These are phyloP conservation scores for Halophytophthora polymorphica DNA, from an alignment of 352 stramenopile genomes.

Conservation along the genomic window DNA sequence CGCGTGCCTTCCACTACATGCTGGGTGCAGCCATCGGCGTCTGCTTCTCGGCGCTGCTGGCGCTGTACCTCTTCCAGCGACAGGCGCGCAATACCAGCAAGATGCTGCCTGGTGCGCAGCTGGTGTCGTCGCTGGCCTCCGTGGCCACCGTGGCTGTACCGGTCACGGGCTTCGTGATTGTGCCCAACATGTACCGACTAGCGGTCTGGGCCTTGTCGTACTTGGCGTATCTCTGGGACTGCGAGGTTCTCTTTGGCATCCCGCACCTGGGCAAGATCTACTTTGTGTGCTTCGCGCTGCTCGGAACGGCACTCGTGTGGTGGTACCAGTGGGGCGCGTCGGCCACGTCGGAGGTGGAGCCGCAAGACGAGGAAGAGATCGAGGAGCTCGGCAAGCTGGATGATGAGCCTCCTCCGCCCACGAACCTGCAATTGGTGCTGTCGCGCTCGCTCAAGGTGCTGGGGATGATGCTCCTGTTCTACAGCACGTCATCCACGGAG, in stretches of 20 bases:
- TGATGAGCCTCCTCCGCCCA: slow-evolving; percentile 50
- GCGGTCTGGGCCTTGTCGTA: slow-evolving; percentile 59
- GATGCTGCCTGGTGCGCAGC: slow-evolving; percentile 64
- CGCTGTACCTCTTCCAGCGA: slow-evolving; percentile 77
- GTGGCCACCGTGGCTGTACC: slow-evolving; percentile 70
- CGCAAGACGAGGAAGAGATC: slow-evolving; percentile 60
- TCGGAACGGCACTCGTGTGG: slow-evolving; percentile 75
- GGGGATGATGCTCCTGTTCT: slow-evolving; percentile 68
- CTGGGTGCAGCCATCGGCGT: slow-evolving; percentile 65
- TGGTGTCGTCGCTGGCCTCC: slow-evolving; percentile 67
- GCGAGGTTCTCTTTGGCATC: slow-evolving; percentile 67
- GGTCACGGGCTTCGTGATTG: slow-evolving; percentile 72
- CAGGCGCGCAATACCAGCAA: slow-evolving; percentile 68
- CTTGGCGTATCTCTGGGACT: slow-evolving; percentile 60
- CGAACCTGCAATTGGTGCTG: slow-evolving; percentile 64
- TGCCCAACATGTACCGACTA: slow-evolving; percentile 70
- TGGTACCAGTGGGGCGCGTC: slow-evolving; percentile 84
- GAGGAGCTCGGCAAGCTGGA: slow-evolving; percentile 70
- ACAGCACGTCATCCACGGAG: slow-evolving; percentile 81
- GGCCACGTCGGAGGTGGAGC: slow-evolving; percentile 34
- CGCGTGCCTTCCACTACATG: slow-evolving; percentile 77
- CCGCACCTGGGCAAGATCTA: slow-evolving; percentile 86
- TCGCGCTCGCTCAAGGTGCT: slow-evolving; percentile 53
- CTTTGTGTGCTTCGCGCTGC: slow-evolving; percentile 72
- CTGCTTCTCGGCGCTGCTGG: slow-evolving; percentile 72